phyloP scores from a whole-genome alignment of 257 asterid species.

The Plantago major region DNA sequence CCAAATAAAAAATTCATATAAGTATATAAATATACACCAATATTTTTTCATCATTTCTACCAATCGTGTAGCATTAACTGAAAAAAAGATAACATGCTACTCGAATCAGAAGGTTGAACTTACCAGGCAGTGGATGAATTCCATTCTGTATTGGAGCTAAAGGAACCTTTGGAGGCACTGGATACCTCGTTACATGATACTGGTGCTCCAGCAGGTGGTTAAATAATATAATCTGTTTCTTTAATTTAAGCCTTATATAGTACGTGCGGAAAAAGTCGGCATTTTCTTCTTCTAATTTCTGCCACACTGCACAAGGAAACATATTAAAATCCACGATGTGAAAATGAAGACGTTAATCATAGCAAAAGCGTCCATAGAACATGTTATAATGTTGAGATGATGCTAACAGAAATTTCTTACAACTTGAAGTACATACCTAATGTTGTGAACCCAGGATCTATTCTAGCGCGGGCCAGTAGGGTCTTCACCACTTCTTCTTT shows the following conservation, averaged over 20 bases:
- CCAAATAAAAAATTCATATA: too few species aligned
- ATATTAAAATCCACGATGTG: too few species aligned
- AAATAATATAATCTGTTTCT: conserved; percentile 48
- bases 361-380: background rate
- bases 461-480: conserved; percentile 60
- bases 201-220: conserved; percentile 52
- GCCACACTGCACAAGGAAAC: conserved; percentile 37
- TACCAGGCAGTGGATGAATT: conserved; percentile 39
- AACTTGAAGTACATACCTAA: conserved; percentile 40
- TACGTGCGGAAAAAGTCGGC: conserved; percentile 42
- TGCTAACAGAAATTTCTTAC: background rate
- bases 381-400: background rate
- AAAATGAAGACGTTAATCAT: background rate
- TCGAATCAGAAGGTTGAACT: conserved; percentile 6
- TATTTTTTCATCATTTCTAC: too few species aligned
- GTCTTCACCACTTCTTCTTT: conserved; percentile 66
- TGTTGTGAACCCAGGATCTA: conserved; percentile 73
- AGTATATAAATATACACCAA: too few species aligned
- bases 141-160: conserved; percentile 39
- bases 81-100: background rate
- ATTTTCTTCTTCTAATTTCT: conserved; percentile 52
- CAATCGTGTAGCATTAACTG: too few species aligned
- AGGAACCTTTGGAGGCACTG: conserved; percentile 36
- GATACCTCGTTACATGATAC: conserved; percentile 41
- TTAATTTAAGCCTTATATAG: conserved; percentile 44